A percentile compares a stretch with the other conserved stretches of the same genome.
phyloP scores from a whole-genome alignment of 352 stramenopile species.

The Globisporangium echinulatum region DNA sequence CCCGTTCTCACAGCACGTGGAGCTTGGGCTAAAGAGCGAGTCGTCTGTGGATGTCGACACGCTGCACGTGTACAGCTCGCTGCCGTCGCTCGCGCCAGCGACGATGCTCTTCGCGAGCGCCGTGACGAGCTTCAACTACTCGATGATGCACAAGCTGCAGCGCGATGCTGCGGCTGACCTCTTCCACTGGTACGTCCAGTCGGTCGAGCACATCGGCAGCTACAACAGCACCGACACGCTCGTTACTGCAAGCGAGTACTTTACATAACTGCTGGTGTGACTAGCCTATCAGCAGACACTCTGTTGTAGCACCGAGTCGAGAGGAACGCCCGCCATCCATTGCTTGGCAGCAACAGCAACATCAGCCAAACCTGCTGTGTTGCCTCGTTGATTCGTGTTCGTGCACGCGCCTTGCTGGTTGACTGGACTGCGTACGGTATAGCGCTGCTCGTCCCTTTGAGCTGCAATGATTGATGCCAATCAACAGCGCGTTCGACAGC shows the following conservation, averaged over 20 bases:
- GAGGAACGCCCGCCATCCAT: no score
- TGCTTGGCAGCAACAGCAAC: no score
- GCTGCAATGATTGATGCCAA: no score
- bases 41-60: conserved; percentile 26
- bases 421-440: no score
- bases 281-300: no score
- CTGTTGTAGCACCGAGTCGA: no score
- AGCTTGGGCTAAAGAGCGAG: conserved; percentile 8
- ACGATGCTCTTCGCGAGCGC: conserved; percentile 45
- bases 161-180: conserved; percentile 21
- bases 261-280: conserved; percentile 10
- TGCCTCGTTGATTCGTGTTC: no score
- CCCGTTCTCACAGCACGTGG: conserved; percentile 12
- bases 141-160: conserved; percentile 60
- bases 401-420: no score
- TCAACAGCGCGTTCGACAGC: no score
- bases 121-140: conserved; percentile 49
- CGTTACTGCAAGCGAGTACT: conserved; percentile 26
- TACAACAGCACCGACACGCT: conserved; percentile 34
- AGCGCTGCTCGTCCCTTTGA: no score
- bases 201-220: conserved; percentile 37
- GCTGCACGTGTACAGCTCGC: conserved; percentile 50
- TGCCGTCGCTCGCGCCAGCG: conserved; percentile 44
- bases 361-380: no score
- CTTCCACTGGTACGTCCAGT: conserved; percentile 48